Percentiles rank a stretch among this genome's conserved stretches.
These are phyloP conservation scores for Clitocybe nebularis DNA, from an alignment of 1,284 basidiomycete genomes.

Conservation along the genomic window DNA sequence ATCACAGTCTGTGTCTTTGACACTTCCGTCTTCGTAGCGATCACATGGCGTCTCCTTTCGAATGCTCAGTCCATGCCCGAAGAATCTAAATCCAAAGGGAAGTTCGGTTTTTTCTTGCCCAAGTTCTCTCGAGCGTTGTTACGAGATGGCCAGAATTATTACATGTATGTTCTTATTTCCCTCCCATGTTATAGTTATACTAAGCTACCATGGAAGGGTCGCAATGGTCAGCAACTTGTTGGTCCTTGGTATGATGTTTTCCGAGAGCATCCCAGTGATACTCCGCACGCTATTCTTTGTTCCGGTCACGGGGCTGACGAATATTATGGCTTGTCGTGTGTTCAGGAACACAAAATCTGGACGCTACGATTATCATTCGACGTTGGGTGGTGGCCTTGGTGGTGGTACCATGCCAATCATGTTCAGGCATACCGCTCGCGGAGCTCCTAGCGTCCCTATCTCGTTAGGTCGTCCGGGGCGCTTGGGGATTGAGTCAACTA, in stretches of 20 bases:
- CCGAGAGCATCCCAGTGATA: not conserved
- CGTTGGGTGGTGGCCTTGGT: not conserved
- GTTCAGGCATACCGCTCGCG: too few species aligned
- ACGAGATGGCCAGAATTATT: constrained; percentile 4
- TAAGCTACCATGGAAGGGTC: not conserved
- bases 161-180: constrained; percentile 6
- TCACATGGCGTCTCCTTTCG: not conserved
- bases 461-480: too few species aligned
- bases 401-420: not conserved
- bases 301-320: not conserved
- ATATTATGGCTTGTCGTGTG: not conserved
- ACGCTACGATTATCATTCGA: too few species aligned
- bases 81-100: too few species aligned
- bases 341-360: not conserved
- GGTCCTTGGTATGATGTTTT: not conserved
- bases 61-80: too few species aligned
- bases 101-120: not conserved
- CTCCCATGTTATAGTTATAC: not conserved
- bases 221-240: not conserved
- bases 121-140: constrained; percentile 1
- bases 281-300: not conserved
- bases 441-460: too few species aligned
- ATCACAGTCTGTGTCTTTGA: not conserved
- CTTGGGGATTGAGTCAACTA: too few species aligned
- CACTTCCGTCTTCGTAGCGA: not conserved